Evolutionary conservation across 139 green algal genomes (phyloP).

Genomic region (Coccomyxa sp.): DNA sequence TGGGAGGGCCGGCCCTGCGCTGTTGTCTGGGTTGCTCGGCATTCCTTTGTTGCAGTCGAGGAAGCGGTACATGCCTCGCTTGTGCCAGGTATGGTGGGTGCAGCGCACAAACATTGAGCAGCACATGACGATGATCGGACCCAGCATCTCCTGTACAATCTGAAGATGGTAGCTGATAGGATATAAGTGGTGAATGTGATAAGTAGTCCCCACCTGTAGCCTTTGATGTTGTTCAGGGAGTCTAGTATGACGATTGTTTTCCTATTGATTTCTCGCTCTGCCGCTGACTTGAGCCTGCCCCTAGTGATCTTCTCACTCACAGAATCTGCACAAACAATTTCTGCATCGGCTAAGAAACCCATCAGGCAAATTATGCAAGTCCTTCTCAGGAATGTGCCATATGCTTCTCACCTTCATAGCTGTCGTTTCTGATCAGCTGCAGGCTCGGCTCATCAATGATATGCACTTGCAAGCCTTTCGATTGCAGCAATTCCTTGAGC

Average conservation of each 20-base stretch:
- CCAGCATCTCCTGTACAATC: too few relatives aligned
- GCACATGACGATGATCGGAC: too few relatives aligned
- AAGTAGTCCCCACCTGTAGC: slow-evolving; percentile 33
- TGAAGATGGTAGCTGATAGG: too few relatives aligned
- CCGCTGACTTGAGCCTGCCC: slow-evolving; percentile 57
- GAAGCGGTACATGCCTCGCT: too few relatives aligned
- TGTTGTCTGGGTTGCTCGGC: slow-evolving; percentile 48
- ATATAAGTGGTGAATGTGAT: background rate
- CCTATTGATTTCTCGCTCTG: slow-evolving; percentile 60
- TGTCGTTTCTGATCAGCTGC: slow-evolving; percentile 53
- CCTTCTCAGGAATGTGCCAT: background rate
- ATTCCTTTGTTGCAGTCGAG: too few relatives aligned
- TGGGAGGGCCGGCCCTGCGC: slow-evolving; percentile 66
- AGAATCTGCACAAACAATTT: slow-evolving; percentile 49
- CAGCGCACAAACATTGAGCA: too few relatives aligned
- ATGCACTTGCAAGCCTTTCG: slow-evolving; percentile 29
- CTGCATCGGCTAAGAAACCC: too few relatives aligned
- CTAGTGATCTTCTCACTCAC: slow-evolving; percentile 80
- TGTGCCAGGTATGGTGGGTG: too few relatives aligned
- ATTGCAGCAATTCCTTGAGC: slow-evolving; percentile 38
- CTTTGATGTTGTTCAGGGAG: slow-evolving; percentile 95
- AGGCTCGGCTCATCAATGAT: slow-evolving; percentile 75
- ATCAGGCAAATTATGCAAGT: too few relatives aligned
- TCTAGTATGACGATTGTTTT: slow-evolving; percentile 79
- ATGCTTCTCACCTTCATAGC: slow-evolving; percentile 58